phyloP scores from a whole-genome alignment of 2,329 filamentous ascomycete genomes.

The Chrysoporthe austroafricana region DNA sequence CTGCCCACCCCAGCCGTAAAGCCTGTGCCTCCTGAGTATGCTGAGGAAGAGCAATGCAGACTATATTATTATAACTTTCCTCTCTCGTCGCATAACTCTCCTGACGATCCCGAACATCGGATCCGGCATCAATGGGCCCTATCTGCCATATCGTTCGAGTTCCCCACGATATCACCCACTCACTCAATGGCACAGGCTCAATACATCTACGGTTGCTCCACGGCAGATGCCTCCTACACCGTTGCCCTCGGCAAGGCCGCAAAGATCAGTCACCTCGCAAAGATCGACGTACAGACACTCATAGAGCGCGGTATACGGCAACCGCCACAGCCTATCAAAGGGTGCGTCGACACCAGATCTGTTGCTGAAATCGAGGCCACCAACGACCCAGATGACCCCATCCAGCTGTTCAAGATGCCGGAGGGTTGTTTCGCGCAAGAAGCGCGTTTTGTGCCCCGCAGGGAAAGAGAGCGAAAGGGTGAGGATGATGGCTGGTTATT shows the following conservation, averaged over 20 bases:
- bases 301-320: constrained; percentile 55
- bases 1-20: constrained; percentile 56
- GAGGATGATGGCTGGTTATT: constrained; percentile 72
- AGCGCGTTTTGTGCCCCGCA: constrained; percentile 63
- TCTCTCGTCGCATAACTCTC: constrained; percentile 36
- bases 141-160: constrained; percentile 68
- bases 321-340: constrained; percentile 54
- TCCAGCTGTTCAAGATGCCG: constrained; percentile 66
- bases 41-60: constrained; percentile 68
- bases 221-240: constrained; percentile 59
- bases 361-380: constrained; percentile 56
- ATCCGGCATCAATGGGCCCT: constrained; percentile 69
- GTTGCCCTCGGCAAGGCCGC: constrained; percentile 65
- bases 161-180: constrained; percentile 61
- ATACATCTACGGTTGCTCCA: constrained; percentile 71
- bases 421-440: constrained; percentile 67
- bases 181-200: constrained; percentile 59
- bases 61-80: constrained; percentile 71
- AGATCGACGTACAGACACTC: constrained; percentile 59
- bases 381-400: constrained; percentile 53
- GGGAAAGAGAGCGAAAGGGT: constrained; percentile 32
- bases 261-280: constrained; percentile 69
- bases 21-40: constrained; percentile 40
- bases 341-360: constrained; percentile 63
- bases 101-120: constrained; percentile 30